These are phyloP conservation scores for Pelargonium nanum DNA, from an alignment of 345 rosid species.

Conservation along the genomic window DNA sequence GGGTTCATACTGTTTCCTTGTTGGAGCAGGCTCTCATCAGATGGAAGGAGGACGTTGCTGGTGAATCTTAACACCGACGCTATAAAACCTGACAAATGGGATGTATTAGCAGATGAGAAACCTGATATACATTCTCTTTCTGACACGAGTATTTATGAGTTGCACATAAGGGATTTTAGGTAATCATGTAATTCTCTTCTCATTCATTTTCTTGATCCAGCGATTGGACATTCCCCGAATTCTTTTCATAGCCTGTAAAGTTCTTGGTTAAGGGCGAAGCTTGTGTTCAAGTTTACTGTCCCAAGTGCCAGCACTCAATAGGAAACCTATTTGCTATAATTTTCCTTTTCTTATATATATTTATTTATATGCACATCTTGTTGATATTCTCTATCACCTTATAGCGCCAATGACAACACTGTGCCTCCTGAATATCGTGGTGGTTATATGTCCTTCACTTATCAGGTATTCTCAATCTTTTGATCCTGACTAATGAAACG, in stretches of 20 bases:
- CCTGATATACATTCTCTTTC: conserved; percentile 46
- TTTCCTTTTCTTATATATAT: conserved; percentile 9
- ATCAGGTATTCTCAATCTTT: conserved; percentile 41
- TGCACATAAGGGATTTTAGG: conserved; percentile 95
- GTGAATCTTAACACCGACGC: conserved; percentile 52
- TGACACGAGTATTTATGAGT: conserved; percentile 82
- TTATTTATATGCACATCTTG: conserved; percentile 10
- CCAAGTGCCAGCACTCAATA: no score
- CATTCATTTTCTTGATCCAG: no score
- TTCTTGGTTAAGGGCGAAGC: no score
- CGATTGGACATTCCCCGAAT: no score
- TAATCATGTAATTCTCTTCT: no score
- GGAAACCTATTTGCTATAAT: neutral
- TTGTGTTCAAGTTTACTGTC: no score
- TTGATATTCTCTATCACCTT: conserved; percentile 16
- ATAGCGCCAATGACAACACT: conserved; percentile 56
- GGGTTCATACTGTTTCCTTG: conserved; percentile 19
- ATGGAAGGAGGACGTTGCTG: conserved; percentile 64
- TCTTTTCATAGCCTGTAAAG: no score
- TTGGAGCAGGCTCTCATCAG: conserved; percentile 68
- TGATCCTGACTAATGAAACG: conserved; percentile 1
- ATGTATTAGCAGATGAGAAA: conserved; percentile 55
- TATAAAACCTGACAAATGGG: conserved; percentile 82
- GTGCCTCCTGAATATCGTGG: conserved; percentile 55
- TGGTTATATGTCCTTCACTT: conserved; percentile 77